Conservation (phyloP, 1,139 yeast genomes). For the Meyerozyma elateridarum region DNA sequence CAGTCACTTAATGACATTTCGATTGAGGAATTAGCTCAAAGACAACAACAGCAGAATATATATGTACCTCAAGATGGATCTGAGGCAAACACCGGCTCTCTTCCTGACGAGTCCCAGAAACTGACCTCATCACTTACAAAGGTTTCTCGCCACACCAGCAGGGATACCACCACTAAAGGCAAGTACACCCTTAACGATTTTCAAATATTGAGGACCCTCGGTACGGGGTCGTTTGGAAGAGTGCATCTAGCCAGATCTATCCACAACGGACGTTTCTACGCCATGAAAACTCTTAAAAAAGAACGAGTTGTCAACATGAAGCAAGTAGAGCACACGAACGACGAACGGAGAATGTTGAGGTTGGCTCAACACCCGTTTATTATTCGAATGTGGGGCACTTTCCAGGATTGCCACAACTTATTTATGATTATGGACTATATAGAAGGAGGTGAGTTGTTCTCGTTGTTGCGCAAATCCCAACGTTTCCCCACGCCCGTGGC, state of each 20-base stretch:
- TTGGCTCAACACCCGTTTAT: constrained; percentile 56
- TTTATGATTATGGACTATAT: constrained; percentile 63
- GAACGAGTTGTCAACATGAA: constrained; percentile 57
- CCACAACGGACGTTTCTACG: constrained; percentile 57
- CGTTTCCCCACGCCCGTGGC: constrained; percentile 61
- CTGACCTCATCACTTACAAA: background rate
- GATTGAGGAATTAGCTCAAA: constrained; percentile 19
- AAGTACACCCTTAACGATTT: constrained; percentile 52
- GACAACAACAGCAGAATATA: constrained; percentile 22
- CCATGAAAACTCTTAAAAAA: constrained; percentile 55
- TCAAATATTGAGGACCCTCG: constrained; percentile 50
- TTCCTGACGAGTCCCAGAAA: background rate
- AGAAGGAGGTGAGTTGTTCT: constrained; percentile 59
- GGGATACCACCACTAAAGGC: constrained; percentile 36
- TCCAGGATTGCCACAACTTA: constrained; percentile 51
- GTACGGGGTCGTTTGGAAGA: constrained; percentile 62
- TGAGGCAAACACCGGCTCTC: background rate
- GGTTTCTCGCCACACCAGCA: constrained; percentile 1
- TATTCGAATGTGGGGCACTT: constrained; percentile 64
- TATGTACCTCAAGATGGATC: constrained; percentile 9
- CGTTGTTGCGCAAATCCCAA: constrained; percentile 53
- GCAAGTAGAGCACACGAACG: constrained; percentile 62
- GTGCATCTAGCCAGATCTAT: constrained; percentile 56
- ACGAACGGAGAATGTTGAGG: constrained; percentile 53
- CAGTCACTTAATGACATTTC: constrained; percentile 19